A percentile compares a stretch with the other conserved stretches of the same genome.
Evolutionary conservation across 305 asterid species (phyloP).

Genomic region (Andrographis paniculata): DNA sequence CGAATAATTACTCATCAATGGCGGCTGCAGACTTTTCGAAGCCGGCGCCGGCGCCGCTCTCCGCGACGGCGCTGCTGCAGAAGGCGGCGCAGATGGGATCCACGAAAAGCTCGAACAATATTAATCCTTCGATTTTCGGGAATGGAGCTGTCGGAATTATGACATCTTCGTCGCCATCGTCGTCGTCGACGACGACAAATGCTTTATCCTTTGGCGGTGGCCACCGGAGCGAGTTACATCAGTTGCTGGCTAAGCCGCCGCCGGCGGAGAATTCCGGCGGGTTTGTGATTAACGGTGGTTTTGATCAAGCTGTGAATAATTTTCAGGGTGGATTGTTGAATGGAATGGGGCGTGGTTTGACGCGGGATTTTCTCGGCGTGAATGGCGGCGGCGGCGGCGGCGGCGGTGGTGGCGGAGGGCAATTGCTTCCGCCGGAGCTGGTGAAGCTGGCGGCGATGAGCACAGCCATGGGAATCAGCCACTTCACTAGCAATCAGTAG

Average conservation of each 20-base stretch:
- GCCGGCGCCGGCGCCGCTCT: slow-evolving; percentile 40
- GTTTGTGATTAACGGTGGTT: slow-evolving; percentile 24
- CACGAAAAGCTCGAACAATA: slow-evolving; percentile 28
- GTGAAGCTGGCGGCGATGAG: slow-evolving; percentile 63
- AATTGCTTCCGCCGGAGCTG: slow-evolving; percentile 54
- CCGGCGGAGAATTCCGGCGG: slow-evolving; percentile 23
- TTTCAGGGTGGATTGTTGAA: too few relatives aligned
- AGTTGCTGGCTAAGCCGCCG: slow-evolving; percentile 32
- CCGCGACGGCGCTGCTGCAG: slow-evolving; percentile 87
- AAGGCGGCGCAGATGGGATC: slow-evolving; percentile 90
- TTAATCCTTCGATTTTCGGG: slow-evolving; percentile 33
- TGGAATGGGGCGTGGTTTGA: slow-evolving; percentile 35
- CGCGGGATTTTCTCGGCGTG: slow-evolving; percentile 84
- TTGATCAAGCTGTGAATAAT: too few relatives aligned
- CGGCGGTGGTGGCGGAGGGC: slow-evolving; percentile 36
- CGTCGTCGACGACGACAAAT: slow-evolving; percentile 28
- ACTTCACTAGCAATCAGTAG: slow-evolving; percentile 42
- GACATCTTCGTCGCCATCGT: slow-evolving; percentile 35
- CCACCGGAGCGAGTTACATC: slow-evolving; percentile 44
- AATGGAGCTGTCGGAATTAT: slow-evolving; percentile 42
- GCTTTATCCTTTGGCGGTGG: slow-evolving; percentile 11
- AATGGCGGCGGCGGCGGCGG: slow-evolving; percentile 41
- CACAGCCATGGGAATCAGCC: slow-evolving; percentile 65
- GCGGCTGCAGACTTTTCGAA: neutral
- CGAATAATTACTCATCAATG: neutral